Evolutionary conservation across 2,329 filamentous ascomycete species (phyloP).

Genomic region (Cercospora citrullina): DNA sequence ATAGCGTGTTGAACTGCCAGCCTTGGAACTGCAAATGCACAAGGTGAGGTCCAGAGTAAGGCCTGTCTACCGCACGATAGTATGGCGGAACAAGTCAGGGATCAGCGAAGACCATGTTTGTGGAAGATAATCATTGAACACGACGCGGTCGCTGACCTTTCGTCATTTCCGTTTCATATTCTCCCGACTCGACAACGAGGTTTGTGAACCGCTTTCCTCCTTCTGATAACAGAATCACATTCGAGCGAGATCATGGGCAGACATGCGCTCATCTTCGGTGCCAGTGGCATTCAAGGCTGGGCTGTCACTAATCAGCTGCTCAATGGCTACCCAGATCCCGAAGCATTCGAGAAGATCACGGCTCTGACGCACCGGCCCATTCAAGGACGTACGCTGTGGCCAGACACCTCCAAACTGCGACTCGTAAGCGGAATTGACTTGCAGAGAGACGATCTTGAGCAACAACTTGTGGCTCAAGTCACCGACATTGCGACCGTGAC

Average conservation of each 20-base stretch:
- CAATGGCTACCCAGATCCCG: conserved; percentile 48
- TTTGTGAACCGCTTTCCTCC: neutral
- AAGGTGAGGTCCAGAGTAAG: neutral
- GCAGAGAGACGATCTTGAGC: neutral
- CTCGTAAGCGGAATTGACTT: neutral
- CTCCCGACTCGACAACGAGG: neutral
- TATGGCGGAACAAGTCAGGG: neutral
- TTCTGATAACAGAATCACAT: neutral
- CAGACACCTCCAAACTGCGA: neutral
- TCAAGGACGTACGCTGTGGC: neutral
- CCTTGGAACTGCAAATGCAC: neutral
- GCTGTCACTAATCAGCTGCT: conserved; percentile 52
- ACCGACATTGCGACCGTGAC: neutral
- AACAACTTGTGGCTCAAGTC: neutral
- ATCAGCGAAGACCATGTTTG: neutral
- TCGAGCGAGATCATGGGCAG: conserved; percentile 11
- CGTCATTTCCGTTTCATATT: neutral
- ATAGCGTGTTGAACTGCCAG: neutral
- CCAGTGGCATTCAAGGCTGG: conserved; percentile 54
- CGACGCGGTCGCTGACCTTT: neutral
- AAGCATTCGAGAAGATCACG: conserved; percentile 48
- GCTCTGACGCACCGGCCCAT: conserved; percentile 37
- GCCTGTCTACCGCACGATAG: neutral
- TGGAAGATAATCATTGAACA: neutral
- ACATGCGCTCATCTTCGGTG: conserved; percentile 43